Conservation (phyloP, 2,329 filamentous ascomycete species). For the Macrophomina pseudophaseolina region DNA sequence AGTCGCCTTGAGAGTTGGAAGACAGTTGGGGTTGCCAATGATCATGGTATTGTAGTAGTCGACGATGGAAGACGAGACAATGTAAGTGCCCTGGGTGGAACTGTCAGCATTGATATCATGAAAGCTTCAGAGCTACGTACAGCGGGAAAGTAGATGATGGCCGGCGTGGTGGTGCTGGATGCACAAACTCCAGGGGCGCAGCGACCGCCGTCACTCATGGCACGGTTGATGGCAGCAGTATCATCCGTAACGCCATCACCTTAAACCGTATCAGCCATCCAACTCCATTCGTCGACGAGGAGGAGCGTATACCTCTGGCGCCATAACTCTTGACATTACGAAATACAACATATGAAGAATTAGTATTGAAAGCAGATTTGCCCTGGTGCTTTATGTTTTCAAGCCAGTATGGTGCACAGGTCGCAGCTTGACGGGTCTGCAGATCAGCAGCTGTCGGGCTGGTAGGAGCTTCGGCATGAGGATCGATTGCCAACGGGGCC, state of each 20-base stretch:
- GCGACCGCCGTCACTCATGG: slow-evolving; percentile 47
- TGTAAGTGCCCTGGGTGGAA: slow-evolving; percentile 56
- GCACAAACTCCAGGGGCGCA: slow-evolving; percentile 49
- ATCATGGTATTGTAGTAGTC: slow-evolving; percentile 69
- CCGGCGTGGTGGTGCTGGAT: slow-evolving; percentile 58
- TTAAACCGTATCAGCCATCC: background rate
- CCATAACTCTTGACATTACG: slow-evolving; percentile 52
- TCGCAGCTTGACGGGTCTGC: background rate
- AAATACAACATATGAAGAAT: slow-evolving; percentile 46
- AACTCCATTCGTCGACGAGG: too few species aligned
- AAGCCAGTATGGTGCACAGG: slow-evolving; percentile 46
- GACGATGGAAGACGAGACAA: slow-evolving; percentile 62
- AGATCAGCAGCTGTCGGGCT: background rate
- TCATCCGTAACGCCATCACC: slow-evolving; percentile 47
- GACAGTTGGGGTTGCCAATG: slow-evolving; percentile 63
- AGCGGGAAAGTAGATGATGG: slow-evolving; percentile 63
- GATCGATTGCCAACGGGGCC: background rate
- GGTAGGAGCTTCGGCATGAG: slow-evolving; percentile 1
- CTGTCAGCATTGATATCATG: background rate
- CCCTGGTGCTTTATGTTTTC: slow-evolving; percentile 50
- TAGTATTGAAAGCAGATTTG: slow-evolving; percentile 44
- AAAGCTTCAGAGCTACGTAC: background rate
- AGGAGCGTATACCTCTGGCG: slow-evolving; percentile 41
- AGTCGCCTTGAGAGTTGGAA: slow-evolving; percentile 61
- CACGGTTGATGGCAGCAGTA: slow-evolving; percentile 59